These are phyloP conservation scores for Chlamydomonas asymmetrica DNA, from an alignment of 139 green algal species.

Conservation along the genomic window DNA sequence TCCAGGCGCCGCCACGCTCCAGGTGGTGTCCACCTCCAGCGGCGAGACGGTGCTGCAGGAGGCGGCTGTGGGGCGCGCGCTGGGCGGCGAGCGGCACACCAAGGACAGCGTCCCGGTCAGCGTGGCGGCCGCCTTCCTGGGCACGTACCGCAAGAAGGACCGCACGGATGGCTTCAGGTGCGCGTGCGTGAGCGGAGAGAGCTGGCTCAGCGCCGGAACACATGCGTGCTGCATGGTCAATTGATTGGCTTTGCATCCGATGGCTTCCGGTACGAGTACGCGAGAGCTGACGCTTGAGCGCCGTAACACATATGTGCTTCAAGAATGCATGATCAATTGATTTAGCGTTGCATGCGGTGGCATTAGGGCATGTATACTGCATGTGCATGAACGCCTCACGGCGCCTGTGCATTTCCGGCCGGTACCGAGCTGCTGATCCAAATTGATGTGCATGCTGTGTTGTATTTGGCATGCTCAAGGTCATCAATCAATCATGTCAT, in stretches of 20 bases:
- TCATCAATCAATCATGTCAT: too few species aligned
- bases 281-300: background rate
- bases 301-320: background rate
- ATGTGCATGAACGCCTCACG: too few species aligned
- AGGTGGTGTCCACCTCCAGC: constrained; percentile 17
- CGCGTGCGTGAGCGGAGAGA: background rate
- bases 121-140: constrained; percentile 1
- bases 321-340: background rate
- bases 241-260: background rate
- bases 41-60: constrained; percentile 11
- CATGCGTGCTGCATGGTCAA: background rate
- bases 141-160: constrained; percentile 35
- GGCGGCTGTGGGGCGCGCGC: background rate
- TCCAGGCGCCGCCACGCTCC: constrained; percentile 3
- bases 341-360: background rate
- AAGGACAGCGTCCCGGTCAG: background rate
- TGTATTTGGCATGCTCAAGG: too few species aligned
- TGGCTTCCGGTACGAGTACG: background rate
- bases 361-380: too few species aligned
- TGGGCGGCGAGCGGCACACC: background rate
- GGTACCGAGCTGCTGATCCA: too few species aligned
- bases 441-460: too few species aligned
- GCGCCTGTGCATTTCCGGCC: too few species aligned
- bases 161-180: constrained; percentile 34
- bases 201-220: background rate